phyloP scores from a whole-genome alignment of 2,329 filamentous ascomycete genomes.

The Orbilia oligospora region DNA sequence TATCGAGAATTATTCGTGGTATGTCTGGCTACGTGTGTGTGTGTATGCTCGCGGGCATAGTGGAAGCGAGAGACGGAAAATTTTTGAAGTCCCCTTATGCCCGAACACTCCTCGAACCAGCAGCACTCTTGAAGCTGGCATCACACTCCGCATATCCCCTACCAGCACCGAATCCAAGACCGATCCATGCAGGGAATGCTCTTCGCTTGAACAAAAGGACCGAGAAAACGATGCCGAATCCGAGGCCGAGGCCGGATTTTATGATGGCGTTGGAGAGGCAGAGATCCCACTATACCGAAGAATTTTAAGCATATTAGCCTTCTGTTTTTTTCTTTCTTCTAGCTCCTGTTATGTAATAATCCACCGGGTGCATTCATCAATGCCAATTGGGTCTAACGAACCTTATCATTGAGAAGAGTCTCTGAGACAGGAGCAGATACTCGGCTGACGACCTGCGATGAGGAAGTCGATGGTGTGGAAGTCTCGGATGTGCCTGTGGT shows the following conservation, averaged over 20 bases:
- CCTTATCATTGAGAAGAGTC: conserved; percentile 98
- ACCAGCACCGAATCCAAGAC: conserved; percentile 93
- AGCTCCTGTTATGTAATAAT: background rate
- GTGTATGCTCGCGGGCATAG: background rate
- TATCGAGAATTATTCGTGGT: conserved; percentile 1
- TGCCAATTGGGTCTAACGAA: conserved; percentile 68
- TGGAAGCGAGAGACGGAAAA: background rate
- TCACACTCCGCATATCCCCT: conserved; percentile 99
- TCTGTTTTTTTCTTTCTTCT: background rate
- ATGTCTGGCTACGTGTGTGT: background rate
- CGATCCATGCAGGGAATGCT: conserved; percentile 96
- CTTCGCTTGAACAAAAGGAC: conserved; percentile 98
- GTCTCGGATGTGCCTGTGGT: conserved; percentile 55
- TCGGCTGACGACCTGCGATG: conserved; percentile 78
- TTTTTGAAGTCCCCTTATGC: conserved; percentile 20
- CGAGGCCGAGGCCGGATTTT: conserved; percentile 94
- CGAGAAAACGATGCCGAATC: conserved; percentile 98
- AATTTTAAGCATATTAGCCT: conserved; percentile 36
- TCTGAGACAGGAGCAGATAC: conserved; percentile 89
- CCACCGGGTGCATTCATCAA: conserved; percentile 18
- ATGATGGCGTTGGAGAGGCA: conserved; percentile 98
- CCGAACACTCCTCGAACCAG: conserved; percentile 48
- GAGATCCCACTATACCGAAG: conserved; percentile 84
- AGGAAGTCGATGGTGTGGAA: conserved; percentile 69
- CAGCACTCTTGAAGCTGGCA: conserved; percentile 74